These are phyloP conservation scores for Spinacia oleracea DNA, from an alignment of 179 eudicot genomes.

Conservation along the genomic window DNA sequence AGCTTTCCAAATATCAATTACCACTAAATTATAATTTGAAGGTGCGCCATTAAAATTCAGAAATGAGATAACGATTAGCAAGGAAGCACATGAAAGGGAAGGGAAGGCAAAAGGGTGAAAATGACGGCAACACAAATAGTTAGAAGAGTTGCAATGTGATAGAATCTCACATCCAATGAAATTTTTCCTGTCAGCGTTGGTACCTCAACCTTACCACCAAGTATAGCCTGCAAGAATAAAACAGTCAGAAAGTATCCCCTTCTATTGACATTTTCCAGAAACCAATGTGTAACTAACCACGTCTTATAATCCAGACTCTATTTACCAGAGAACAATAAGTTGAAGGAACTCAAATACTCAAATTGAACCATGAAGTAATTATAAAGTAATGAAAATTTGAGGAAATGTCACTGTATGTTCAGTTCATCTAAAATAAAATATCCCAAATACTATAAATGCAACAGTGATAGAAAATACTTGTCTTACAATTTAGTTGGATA, in stretches of 20 bases:
- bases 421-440: neutral
- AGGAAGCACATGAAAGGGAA: neutral
- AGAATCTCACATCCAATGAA: constrained; percentile 59
- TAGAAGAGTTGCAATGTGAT: neutral
- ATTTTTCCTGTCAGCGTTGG: constrained; percentile 64
- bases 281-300: neutral
- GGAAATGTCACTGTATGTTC: neutral
- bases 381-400: neutral
- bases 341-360: neutral
- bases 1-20: neutral
- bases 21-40: neutral
- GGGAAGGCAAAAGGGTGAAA: neutral
- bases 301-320: neutral
- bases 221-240: constrained; percentile 63
- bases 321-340: neutral
- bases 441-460: neutral
- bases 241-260: constrained; percentile 10
- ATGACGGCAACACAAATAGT: neutral
- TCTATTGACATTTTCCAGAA: neutral
- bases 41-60: neutral
- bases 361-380: neutral
- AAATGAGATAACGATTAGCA: neutral
- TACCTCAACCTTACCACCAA: constrained; percentile 87
- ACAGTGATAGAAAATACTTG: neutral
- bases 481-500: neutral